Conservation (phyloP, 805 yeast genomes). For the Myxozyma nipponensis region DNA sequence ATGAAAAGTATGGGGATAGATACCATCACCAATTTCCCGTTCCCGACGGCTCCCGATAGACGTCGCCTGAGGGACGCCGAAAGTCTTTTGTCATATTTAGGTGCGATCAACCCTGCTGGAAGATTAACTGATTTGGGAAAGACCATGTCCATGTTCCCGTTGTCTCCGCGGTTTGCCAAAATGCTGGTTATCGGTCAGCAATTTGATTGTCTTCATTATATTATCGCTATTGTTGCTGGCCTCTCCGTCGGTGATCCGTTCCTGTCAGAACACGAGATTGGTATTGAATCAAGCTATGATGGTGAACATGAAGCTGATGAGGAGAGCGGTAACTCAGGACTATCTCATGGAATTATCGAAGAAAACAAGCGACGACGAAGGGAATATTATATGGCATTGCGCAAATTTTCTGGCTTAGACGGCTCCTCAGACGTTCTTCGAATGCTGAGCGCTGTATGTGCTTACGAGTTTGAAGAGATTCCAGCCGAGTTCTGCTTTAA, state of each 20-base stretch:
- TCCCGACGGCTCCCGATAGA: constrained; percentile 88
- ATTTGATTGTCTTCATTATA: constrained; percentile 74
- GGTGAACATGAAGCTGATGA: constrained; percentile 30
- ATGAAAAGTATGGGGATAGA: constrained; percentile 98
- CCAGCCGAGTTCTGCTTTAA: constrained; percentile 49
- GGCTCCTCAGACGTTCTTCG: constrained; percentile 69
- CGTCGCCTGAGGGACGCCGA: constrained; percentile 60
- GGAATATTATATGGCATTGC: constrained; percentile 56
- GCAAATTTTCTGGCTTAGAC: constrained; percentile 57
- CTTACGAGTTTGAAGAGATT: constrained; percentile 66
- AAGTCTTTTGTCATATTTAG: constrained; percentile 61
- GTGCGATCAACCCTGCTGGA: constrained; percentile 63
- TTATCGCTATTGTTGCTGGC: constrained; percentile 89
- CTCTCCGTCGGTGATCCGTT: constrained; percentile 93
- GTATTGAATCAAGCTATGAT: constrained; percentile 47
- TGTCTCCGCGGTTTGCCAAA: constrained; percentile 89
- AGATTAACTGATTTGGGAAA: constrained; percentile 73
- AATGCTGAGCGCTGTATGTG: constrained; percentile 78
- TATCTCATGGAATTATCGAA: constrained; percentile 33
- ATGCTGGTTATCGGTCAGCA: constrained; percentile 87
- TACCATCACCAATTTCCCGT: constrained; percentile 85
- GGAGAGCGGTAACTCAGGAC: constrained; percentile 32
- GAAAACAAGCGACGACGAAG: constrained; percentile 38
- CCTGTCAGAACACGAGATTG: constrained; percentile 67
- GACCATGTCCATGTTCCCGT: constrained; percentile 85